Evolutionary conservation across 2,329 filamentous ascomycete species (phyloP), one percentile per base, ranked within the genome.

Genomic region (Fusarium nurragi): DNA sequence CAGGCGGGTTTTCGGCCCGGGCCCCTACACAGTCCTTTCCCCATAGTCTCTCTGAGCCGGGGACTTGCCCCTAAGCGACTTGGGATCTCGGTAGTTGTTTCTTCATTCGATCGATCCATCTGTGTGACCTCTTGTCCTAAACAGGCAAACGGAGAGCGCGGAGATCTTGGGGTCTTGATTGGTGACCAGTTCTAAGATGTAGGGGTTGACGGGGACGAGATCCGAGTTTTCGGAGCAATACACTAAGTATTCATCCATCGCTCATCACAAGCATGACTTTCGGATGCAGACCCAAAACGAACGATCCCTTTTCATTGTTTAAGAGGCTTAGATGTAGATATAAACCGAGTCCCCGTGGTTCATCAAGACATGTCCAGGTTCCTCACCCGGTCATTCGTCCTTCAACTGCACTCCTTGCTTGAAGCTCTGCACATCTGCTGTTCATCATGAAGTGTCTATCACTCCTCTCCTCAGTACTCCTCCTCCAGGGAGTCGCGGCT

Each of bases 401-500:
- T 14, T 26, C 18, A 39, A 21, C 16, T 5, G n/a, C 16, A 36
- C 22, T 18, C 28, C 23, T 26, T 19, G 4, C 4, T 32, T 57
- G 16, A 6, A 28, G 21, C 10, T 44, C 19, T 34, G 9, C 16
- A 30, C 13, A 30, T 30, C 16, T 1, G 11, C 16, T 1, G 11
- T 26, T 36, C 56, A 61, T 11, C 14, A 61, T 61, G 58, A 61
- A 62, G 26, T 61, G 40, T 32, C 22, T 54, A 18, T 32, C 49
- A 2, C 32, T 61, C 28, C 19, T 61, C 14, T 52, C 47, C 38
- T 44, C 58, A 45, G 45, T 57, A 13, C 49, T 61, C 5, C 56
- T 60, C 11, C 38, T 43, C 8, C 49, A 61, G 23, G 38, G 25
- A 6, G 57, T 41, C 1, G 65, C 54, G 10, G 78, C 75, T 6